A percentile compares a stretch with the other conserved stretches of the same genome.
Conservation (phyloP, 176 grass and related monocot genomes). For the Ensete ventricosum region DNA sequence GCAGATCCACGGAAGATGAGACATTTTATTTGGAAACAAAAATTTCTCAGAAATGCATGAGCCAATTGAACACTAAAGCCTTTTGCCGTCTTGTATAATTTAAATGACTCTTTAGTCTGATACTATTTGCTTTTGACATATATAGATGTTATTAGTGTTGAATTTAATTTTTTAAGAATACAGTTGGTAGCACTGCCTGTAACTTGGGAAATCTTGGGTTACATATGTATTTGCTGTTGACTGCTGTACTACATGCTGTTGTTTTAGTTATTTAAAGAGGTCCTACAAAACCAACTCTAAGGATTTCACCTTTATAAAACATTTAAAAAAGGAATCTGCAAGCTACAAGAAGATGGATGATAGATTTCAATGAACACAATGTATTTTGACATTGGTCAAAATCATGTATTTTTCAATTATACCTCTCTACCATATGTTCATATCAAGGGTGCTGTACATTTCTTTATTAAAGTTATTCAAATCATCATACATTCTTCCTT, state of each 20-base stretch:
- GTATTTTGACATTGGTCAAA: too few species aligned
- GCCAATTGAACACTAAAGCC: neutral
- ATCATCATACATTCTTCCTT: too few species aligned
- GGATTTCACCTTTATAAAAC: neutral
- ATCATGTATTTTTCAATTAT: too few species aligned
- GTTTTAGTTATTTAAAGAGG: neutral
- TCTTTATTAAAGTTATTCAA: too few species aligned
- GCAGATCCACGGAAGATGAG: too few species aligned
- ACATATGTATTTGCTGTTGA: neutral
- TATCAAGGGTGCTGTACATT: too few species aligned
- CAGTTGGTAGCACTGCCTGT: neutral
- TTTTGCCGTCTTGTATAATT: neutral
- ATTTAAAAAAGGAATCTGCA: neutral
- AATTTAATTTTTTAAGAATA: neutral
- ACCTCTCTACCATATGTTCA: too few species aligned
- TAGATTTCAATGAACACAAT: neutral
- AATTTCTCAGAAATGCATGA: too few species aligned
- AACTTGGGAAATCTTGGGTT: neutral
- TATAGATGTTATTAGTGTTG: neutral
- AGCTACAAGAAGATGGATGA: neutral
- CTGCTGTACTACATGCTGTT: neutral
- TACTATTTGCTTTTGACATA: neutral
- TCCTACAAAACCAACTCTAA: neutral
- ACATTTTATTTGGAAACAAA: too few species aligned
- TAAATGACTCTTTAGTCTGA: neutral